Evolutionary conservation across 2,329 filamentous ascomycete genomes (phyloP).

Genomic region (Xylariaceae sp.): DNA sequence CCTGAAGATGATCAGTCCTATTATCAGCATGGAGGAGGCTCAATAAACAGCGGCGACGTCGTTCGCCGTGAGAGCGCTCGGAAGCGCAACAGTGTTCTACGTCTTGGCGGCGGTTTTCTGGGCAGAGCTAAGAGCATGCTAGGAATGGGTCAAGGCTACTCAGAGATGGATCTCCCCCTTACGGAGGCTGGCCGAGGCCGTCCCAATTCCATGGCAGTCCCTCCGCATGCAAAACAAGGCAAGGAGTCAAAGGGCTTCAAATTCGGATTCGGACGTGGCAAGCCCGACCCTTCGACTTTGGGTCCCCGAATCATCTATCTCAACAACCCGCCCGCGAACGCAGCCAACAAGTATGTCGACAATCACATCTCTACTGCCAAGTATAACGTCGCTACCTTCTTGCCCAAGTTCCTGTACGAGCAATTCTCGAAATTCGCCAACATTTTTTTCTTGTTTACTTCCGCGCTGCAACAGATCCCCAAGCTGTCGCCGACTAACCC

Average conservation of each 20-base stretch:
- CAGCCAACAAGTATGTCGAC: conserved; percentile 82
- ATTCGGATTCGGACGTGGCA: conserved; percentile 81
- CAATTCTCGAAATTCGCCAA: conserved; percentile 99
- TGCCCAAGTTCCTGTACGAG: conserved; percentile 95
- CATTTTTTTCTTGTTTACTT: conserved; percentile 98
- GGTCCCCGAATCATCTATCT: conserved; percentile 90
- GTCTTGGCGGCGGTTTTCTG: conserved; percentile 78
- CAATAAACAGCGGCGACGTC: conserved; percentile 37
- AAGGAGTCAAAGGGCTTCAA: conserved; percentile 75
- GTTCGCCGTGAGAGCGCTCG: conserved; percentile 52
- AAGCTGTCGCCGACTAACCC: conserved; percentile 89
- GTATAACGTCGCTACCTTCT: conserved; percentile 88
- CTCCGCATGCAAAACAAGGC: conserved; percentile 36
- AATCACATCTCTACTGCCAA: conserved; percentile 98
- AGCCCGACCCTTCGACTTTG: conserved; percentile 82
- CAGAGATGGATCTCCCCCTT: conserved; percentile 95
- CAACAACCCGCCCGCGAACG: conserved; percentile 93
- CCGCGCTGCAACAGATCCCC: conserved; percentile 89
- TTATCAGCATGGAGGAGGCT: conserved; percentile 67
- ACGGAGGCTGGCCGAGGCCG: conserved; percentile 62
- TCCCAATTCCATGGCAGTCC: conserved; percentile 25
- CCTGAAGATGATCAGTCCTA: conserved; percentile 72
- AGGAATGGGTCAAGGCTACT: conserved; percentile 80
- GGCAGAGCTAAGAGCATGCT: conserved; percentile 86
- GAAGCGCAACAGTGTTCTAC: conserved; percentile 83